Evolutionary conservation across 2,329 filamentous ascomycete genomes (phyloP), one percentile per base, ranked within the genome.

Genomic region (Clarireedia paspali): DNA sequence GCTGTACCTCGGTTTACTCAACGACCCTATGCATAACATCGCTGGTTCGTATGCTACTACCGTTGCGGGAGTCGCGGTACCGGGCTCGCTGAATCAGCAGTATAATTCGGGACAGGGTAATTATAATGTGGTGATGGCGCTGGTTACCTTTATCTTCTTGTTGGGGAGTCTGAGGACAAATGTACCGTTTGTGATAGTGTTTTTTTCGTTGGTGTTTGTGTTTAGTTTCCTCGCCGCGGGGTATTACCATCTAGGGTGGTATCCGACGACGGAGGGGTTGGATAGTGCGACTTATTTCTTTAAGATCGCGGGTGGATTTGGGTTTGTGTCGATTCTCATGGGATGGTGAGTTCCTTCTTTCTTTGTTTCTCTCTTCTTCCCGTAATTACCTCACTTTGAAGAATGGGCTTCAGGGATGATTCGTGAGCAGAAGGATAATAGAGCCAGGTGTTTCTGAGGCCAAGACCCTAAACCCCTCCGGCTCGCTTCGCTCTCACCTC

Each of bases 21-120:
- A 87, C 53, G 79, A 85, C 1, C 77, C 81, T 2, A 76, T 90
- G 47, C 77, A 79, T 38, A 87, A 86, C 50, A 82, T 91, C 14
- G 74, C 91, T 1, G 77, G 91, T 38, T 79, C 79, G 50, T 91
- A 88, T 20, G 45, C 48, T 5, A 48, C 39, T 1, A 49, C 26
- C 17, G 17, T 53, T 14, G 34, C 44, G 3, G 50, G 50, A 2
- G 40, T 26, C 1, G 5, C 27, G 0, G 40, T 46, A 1, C 27
- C 50, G 6, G 48, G 53, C 5, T 49, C 34, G 0, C 14, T 57
- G 12, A 57, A 53, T 5, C 56, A 57, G 23, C 27, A 23, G 15
- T 57, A 55, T 17, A 60, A 60, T 50, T 49, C 59, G 3, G 56
- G 56, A 5, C 59, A 60, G 42, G 59, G 56, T 1, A 53, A 58